Conservation (phyloP, 2,329 filamentous ascomycete species). For the Aureobasidium sp. region DNA sequence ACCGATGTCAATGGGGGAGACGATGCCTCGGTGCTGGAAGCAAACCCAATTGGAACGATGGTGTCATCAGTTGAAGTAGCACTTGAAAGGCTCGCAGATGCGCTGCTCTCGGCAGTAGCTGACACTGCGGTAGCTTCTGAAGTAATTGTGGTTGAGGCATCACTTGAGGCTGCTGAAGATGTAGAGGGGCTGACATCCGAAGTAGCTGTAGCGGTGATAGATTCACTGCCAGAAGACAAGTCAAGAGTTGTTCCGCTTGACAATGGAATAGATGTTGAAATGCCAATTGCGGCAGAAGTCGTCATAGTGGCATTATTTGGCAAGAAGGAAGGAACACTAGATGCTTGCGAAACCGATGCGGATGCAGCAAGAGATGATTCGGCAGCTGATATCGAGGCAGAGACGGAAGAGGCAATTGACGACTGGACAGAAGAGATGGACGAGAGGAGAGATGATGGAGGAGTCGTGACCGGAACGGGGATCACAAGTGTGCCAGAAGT, state of each 20-base stretch:
- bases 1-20: slow-evolving; percentile 7
- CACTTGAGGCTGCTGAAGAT: neutral
- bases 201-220: neutral
- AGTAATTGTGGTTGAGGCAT: neutral
- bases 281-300: neutral
- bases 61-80: neutral
- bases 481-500: slow-evolving; percentile 20
- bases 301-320: slow-evolving; percentile 8
- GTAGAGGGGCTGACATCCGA: neutral
- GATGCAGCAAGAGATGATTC: slow-evolving; percentile 2
- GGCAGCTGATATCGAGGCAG: slow-evolving; percentile 10
- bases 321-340: slow-evolving; percentile 4
- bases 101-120: neutral
- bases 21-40: neutral
- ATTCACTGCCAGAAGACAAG: neutral
- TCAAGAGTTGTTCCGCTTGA: neutral
- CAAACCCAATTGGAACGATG: neutral
- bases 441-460: slow-evolving; percentile 14
- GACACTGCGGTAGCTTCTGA: slow-evolving; percentile 11
- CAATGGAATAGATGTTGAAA: slow-evolving; percentile 9
- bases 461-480: slow-evolving; percentile 21
- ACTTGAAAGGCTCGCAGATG: neutral
- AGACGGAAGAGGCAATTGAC: slow-evolving; percentile 11
- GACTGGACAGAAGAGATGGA: slow-evolving; percentile 15
- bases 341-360: slow-evolving; percentile 6